These are phyloP conservation scores for Plasmodium vinckei DNA, from an alignment of 169 alveolate genomes.

Conservation along the genomic window DNA sequence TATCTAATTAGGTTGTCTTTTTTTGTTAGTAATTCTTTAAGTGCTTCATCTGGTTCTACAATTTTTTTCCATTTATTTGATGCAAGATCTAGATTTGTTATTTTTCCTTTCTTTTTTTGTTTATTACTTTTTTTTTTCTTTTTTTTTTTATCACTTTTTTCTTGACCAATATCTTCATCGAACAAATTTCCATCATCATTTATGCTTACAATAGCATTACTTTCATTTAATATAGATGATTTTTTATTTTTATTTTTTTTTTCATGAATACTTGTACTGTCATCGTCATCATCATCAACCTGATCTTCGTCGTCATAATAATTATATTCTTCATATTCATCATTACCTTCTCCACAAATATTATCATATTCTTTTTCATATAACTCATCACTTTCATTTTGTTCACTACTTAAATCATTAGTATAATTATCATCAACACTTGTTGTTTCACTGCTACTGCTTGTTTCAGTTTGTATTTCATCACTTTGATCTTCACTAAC, in stretches of 20 bases:
- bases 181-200: slow-evolving; percentile 9
- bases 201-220: background rate
- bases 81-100: slow-evolving; percentile 8
- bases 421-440: slow-evolving; percentile 5
- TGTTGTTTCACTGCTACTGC: background rate
- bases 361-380: slow-evolving; percentile 42
- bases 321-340: slow-evolving; percentile 32
- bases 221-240: slow-evolving; percentile 26
- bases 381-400: slow-evolving; percentile 2
- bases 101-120: slow-evolving; percentile 20
- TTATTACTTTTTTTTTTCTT: slow-evolving; percentile 9
- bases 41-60: slow-evolving; percentile 84
- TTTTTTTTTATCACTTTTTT: slow-evolving; percentile 1
- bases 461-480: background rate
- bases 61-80: slow-evolving; percentile 32
- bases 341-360: slow-evolving; percentile 28
- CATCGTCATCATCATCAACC: background rate
- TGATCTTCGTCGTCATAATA: slow-evolving; percentile 15
- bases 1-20: slow-evolving; percentile 80
- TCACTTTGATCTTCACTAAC: background rate
- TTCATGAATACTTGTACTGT: background rate
- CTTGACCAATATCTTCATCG: slow-evolving; percentile 25
- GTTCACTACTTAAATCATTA: slow-evolving; percentile 6
- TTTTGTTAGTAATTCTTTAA: slow-evolving; percentile 80
- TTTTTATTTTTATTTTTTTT: slow-evolving; percentile 35